Base-by-base conservation (phyloP, 1,139 yeast genomes). In the Debaryomyces subglobosus region DNA sequence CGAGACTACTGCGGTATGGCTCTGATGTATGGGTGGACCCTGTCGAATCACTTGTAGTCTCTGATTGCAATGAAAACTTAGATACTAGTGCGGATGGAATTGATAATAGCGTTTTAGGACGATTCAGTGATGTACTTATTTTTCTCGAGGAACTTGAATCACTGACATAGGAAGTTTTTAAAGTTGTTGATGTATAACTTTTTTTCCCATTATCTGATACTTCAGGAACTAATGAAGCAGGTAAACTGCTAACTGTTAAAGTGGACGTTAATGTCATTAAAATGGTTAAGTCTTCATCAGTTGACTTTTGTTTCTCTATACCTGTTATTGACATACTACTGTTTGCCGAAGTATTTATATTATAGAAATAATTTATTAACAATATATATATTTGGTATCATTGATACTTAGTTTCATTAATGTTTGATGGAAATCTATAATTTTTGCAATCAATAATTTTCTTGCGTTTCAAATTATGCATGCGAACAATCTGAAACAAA, bases 241-340 rank as follows among this genome's bases (percentile, higher is more conserved):
- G 45, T 5, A 46, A 23, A 6, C 43, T 40, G 27, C 35, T 46
- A 13, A 56, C 16, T 6, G 64, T 61, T 24, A 53, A 57, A 3
- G 65, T 62, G 9, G 65, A 58, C 9, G 65, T 61, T 33, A 55
- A 43, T n/a, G 62, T 59, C 50, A 57, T 39, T 20, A 53, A 47
- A 33, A 58, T 53, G 13, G 61, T 59, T 25, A 51, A 32, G 43
- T 56, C 57, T 13, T 43, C 46, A 39, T 53, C 51, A 8, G 30
- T 41, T 9, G 48, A 30, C 8, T 41, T 44, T 15, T 25, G 33
- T 35, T 27, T 43, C 8, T n/a, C 24, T n/a, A 30, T 13, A 21
- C 21, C 32, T 12, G n/a, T 21, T 18, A 40, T 32, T 12, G 18
- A 13, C 43, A 40, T 40, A 6, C 24, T 40, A 30, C n/a, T 9